A percentile compares a stretch with the other conserved stretches of the same genome.
These are phyloP conservation scores for Erythrobasidium hasegawianum DNA, from an alignment of 1,284 basidiomycete species.

Conservation along the genomic window DNA sequence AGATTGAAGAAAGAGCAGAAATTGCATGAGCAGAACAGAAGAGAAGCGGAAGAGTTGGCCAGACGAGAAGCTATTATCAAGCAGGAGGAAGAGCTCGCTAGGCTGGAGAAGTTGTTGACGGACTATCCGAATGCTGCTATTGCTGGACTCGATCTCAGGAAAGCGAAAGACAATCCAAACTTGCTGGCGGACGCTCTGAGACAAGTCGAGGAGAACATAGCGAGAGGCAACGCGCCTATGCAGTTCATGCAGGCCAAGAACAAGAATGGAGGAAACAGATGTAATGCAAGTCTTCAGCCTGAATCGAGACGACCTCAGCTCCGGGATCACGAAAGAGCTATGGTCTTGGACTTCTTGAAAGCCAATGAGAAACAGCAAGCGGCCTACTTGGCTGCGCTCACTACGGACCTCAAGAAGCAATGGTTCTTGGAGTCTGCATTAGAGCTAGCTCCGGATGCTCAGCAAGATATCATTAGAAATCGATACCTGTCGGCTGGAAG, in stretches of 20 bases:
- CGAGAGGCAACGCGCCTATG: slow-evolving; percentile 12
- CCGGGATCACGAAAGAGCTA: neutral
- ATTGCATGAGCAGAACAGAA: neutral
- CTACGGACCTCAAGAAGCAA: neutral
- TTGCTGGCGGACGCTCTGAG: slow-evolving; percentile 9
- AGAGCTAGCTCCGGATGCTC: neutral
- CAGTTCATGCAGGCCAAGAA: neutral
- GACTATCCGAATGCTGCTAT: slow-evolving; percentile 24
- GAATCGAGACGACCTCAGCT: neutral
- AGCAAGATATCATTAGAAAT: neutral
- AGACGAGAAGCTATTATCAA: neutral
- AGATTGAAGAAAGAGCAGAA: neutral
- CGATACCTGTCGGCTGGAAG: no score
- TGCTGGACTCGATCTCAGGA: slow-evolving; percentile 13
- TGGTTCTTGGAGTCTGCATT: slow-evolving; percentile 11
- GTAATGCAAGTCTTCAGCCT: neutral
- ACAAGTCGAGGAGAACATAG: slow-evolving; percentile 20
- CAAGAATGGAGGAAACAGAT: neutral
- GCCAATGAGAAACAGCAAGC: slow-evolving; percentile 2
- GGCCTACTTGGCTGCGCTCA: neutral
- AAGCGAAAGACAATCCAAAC: slow-evolving; percentile 4
- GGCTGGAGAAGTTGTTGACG: slow-evolving; percentile 15
- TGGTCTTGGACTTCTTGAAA: slow-evolving; percentile 3
- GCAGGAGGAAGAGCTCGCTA: slow-evolving; percentile 14
- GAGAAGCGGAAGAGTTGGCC: neutral